Evolutionary conservation across 257 asterid species (phyloP).

Genomic region (Ehretia macrophylla): DNA sequence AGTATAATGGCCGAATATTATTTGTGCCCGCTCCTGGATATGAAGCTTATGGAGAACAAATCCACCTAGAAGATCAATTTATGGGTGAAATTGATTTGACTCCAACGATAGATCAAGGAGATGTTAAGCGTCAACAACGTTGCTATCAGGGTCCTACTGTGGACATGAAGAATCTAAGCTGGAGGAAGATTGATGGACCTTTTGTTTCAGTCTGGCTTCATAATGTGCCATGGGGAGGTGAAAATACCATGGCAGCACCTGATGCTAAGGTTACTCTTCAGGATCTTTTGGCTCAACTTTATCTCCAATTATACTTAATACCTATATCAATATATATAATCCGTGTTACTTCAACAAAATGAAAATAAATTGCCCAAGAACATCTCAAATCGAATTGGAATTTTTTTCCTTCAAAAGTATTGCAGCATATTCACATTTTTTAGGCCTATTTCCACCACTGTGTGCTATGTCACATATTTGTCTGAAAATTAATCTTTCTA

Average conservation of each 20-base stretch:
- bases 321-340: not conserved
- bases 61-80: constrained; percentile 31
- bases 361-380: too few relatives aligned
- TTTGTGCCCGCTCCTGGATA: constrained; percentile 79
- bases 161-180: constrained; percentile 53
- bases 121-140: constrained; percentile 4
- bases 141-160: constrained; percentile 68
- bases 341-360: too few relatives aligned
- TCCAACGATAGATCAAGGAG: constrained; percentile 22
- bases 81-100: constrained; percentile 27
- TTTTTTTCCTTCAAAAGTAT: too few relatives aligned
- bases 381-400: too few relatives aligned
- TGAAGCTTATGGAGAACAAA: constrained; percentile 55
- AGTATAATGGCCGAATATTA: constrained; percentile 63
- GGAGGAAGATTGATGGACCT: constrained; percentile 90
- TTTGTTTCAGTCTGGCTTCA: constrained; percentile 95
- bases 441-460: too few relatives aligned
- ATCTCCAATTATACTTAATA: not conserved
- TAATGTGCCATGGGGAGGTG: constrained; percentile 97
- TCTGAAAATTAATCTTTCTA: too few relatives aligned
- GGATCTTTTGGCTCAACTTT: not conserved
- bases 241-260: constrained; percentile 91
- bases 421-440: too few relatives aligned
- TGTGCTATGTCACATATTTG: too few relatives aligned
- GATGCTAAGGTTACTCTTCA: constrained; percentile 59